Conservation (phyloP, 2,329 filamentous ascomycete species). For the Fusarium pininemorale region DNA sequence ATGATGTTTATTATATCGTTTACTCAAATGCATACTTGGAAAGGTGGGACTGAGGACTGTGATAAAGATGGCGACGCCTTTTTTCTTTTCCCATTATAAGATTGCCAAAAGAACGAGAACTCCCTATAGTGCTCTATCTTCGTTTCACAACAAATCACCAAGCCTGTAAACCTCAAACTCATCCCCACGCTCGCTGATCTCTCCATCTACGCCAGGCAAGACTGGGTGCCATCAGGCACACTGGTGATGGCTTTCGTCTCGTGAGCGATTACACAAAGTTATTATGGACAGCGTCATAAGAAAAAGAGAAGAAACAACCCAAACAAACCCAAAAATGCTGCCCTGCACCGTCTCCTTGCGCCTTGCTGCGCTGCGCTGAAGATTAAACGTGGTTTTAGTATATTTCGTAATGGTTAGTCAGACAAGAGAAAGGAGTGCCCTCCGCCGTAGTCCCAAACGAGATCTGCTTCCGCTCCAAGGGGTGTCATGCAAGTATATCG, state of each 20-base stretch:
- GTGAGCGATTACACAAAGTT: constrained; percentile 39
- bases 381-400: constrained; percentile 48
- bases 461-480: constrained; percentile 26
- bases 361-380: constrained; percentile 51
- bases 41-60: not conserved
- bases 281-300: constrained; percentile 44
- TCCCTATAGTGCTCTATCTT: constrained; percentile 45
- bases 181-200: constrained; percentile 39
- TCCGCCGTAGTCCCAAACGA: constrained; percentile 36
- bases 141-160: constrained; percentile 44
- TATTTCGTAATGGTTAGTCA: constrained; percentile 49
- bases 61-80: constrained; percentile 40
- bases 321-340: constrained; percentile 51
- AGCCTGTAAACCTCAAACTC: constrained; percentile 30
- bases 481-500: constrained; percentile 33
- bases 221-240: constrained; percentile 17
- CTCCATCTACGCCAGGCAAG: constrained; percentile 29
- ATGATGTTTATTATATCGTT: constrained; percentile 32
- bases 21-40: constrained; percentile 12
- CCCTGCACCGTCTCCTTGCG: constrained; percentile 51
- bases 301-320: constrained; percentile 46
- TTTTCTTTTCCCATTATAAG: constrained; percentile 49
- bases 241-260: constrained; percentile 29
- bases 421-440: constrained; percentile 43
- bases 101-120: constrained; percentile 45